Conservation (phyloP, 305 asterid species). For the Rubia tinctorum region DNA sequence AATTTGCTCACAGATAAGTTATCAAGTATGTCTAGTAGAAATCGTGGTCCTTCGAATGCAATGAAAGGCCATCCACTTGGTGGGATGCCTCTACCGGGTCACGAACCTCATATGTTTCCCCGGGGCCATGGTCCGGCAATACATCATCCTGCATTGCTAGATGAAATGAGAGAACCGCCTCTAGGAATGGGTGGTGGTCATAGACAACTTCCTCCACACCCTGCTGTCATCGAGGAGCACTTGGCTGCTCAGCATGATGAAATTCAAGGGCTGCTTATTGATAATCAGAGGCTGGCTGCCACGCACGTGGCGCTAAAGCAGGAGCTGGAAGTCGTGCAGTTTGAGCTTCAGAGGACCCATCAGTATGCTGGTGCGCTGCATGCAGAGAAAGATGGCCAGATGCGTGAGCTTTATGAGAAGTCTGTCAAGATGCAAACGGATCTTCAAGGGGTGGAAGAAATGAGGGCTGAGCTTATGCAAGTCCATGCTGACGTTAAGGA, state of each 20-base stretch:
- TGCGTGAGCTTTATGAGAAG: conserved; percentile 76
- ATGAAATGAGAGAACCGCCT: conserved; percentile 73
- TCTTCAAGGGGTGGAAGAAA: conserved; percentile 57
- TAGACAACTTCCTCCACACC: conserved; percentile 68
- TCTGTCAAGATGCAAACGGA: conserved; percentile 76
- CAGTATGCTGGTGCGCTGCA: conserved; percentile 62
- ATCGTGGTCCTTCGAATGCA: conserved; percentile 68
- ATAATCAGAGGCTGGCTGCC: conserved; percentile 93
- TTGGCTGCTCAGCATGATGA: conserved; percentile 83
- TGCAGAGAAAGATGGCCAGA: conserved; percentile 62
- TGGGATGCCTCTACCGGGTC: conserved; percentile 47
- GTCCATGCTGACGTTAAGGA: conserved; percentile 76
- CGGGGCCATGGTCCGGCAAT: conserved; percentile 46
- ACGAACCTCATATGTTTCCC: conserved; percentile 48
- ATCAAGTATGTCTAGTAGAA: conserved; percentile 61
- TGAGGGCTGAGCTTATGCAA: conserved; percentile 84
- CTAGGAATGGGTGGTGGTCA: conserved; percentile 50
- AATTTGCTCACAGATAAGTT: conserved; percentile 14
- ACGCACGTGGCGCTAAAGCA: conserved; percentile 94
- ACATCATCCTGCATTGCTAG: conserved; percentile 55
- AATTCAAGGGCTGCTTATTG: conserved; percentile 70
- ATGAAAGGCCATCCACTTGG: conserved; percentile 59
- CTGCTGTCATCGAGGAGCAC: conserved; percentile 66
- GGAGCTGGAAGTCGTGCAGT: conserved; percentile 73
- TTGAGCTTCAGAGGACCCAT: conserved; percentile 78